phyloP scores from a whole-genome alignment of 2,329 filamentous ascomycete genomes.

The Parastagonospora nodorum region DNA sequence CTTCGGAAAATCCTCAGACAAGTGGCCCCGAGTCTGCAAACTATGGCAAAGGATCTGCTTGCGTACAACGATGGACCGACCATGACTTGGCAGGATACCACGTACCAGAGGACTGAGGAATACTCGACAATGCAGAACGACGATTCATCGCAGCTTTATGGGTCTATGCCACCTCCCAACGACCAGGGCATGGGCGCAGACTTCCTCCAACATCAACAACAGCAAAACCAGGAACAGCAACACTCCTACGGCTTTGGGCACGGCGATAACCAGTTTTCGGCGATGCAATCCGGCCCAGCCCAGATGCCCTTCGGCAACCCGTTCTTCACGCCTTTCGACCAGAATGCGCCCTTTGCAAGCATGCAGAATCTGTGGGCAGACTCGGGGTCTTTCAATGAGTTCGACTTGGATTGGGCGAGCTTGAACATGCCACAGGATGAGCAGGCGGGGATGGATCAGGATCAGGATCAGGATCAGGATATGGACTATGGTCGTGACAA shows the following conservation, averaged over 20 bases:
- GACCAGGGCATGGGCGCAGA: too few species aligned
- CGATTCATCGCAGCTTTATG: too few species aligned
- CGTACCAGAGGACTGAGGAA: background rate
- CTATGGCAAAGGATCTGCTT: constrained; percentile 18
- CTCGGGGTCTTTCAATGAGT: background rate
- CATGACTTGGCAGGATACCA: background rate
- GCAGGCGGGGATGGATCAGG: background rate
- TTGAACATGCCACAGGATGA: background rate
- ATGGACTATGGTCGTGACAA: background rate
- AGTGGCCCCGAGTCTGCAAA: constrained; percentile 15
- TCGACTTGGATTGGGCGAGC: background rate
- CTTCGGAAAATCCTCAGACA: constrained; percentile 20
- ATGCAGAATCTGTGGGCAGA: constrained; percentile 18
- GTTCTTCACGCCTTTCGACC: constrained; percentile 27
- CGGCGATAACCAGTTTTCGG: background rate
- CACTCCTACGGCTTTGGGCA: background rate
- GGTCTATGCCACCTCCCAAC: too few species aligned
- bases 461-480: background rate
- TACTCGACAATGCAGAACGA: too few species aligned
- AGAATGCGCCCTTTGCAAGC: constrained; percentile 14
- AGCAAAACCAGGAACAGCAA: background rate
- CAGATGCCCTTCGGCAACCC: constrained; percentile 20
- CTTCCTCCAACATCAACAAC: too few species aligned
- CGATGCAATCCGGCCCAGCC: background rate
- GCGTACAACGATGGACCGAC: background rate